Conservation (phyloP, 2,329 filamentous ascomycete species). For the Talaromyces albobiverticillius region DNA sequence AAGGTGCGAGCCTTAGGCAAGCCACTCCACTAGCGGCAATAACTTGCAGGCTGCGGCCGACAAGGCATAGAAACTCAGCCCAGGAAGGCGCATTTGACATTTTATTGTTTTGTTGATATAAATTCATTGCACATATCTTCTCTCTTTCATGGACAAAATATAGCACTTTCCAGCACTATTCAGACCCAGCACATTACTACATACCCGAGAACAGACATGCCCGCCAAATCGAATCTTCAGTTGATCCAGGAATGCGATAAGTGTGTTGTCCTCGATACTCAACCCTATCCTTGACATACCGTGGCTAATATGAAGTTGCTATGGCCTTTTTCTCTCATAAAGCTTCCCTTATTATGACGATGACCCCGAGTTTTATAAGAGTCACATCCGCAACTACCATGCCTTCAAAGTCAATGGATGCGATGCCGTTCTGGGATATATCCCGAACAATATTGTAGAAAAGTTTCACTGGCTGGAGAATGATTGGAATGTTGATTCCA, state of each 20-base stretch:
- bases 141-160: neutral
- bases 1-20: too few relatives aligned
- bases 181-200: neutral
- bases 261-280: conserved; percentile 24
- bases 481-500: conserved; percentile 58
- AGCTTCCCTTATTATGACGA: conserved; percentile 76
- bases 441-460: conserved; percentile 48
- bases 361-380: conserved; percentile 55
- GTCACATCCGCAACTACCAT: conserved; percentile 55
- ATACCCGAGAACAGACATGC: conserved; percentile 1
- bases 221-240: conserved; percentile 37
- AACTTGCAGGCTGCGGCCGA: neutral
- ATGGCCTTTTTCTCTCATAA: too few relatives aligned
- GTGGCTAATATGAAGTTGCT: conserved; percentile 11
- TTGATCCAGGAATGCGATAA: conserved; percentile 58
- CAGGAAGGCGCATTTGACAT: neutral
- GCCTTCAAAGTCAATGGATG: conserved; percentile 66
- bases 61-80: neutral
- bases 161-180: neutral
- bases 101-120: neutral
- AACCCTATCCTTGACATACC: neutral
- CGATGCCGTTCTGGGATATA: conserved; percentile 61
- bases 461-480: conserved; percentile 52
- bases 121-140: neutral
- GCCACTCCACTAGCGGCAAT: too few relatives aligned